A percentile compares a stretch with the other conserved stretches of the same genome.
Evolutionary conservation across 495 filamentous ascomycete species (phyloP).

Genomic region (Cenococcum geophilum): DNA sequence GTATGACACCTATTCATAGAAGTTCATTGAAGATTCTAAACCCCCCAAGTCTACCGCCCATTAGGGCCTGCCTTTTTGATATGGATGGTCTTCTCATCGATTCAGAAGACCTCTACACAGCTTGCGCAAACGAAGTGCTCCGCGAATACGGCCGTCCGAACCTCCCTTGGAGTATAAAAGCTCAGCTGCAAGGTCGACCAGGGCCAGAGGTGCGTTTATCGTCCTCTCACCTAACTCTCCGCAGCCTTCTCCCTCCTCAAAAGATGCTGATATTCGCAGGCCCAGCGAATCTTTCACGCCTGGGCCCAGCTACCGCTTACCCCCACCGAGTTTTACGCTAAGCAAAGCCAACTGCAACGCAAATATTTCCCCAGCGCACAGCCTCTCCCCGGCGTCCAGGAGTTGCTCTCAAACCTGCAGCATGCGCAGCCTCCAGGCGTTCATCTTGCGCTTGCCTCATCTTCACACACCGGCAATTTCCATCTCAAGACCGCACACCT

Average conservation of each 20-base stretch:
- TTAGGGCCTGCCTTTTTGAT: constrained; percentile 94
- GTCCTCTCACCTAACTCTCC: background rate
- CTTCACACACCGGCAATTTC: constrained; percentile 64
- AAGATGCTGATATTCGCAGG: constrained; percentile 35
- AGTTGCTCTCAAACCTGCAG: constrained; percentile 55
- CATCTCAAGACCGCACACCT: constrained; percentile 73
- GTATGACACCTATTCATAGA: background rate
- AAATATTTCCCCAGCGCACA: constrained; percentile 65
- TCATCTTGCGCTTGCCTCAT: constrained; percentile 83
- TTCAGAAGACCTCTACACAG: constrained; percentile 87
- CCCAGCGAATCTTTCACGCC: constrained; percentile 57
- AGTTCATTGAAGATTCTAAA: background rate
- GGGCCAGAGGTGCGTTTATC: constrained; percentile 51
- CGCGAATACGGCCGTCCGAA: constrained; percentile 60
- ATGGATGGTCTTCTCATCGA: constrained; percentile 96
- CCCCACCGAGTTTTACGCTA: constrained; percentile 53
- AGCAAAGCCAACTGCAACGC: constrained; percentile 56
- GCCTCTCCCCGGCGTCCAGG: constrained; percentile 71
- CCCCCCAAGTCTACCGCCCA: constrained; percentile 47
- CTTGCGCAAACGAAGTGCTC: constrained; percentile 75
- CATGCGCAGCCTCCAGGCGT: constrained; percentile 45
- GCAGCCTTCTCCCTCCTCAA: background rate
- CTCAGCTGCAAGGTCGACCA: constrained; percentile 88
- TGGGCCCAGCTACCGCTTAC: constrained; percentile 87
- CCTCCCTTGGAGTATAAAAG: constrained; percentile 91